A percentile compares a stretch with the other conserved stretches of the same genome.
phyloP scores from a whole-genome alignment of 1,284 basidiomycete species.

The Neotropicomus parvogracilis region DNA sequence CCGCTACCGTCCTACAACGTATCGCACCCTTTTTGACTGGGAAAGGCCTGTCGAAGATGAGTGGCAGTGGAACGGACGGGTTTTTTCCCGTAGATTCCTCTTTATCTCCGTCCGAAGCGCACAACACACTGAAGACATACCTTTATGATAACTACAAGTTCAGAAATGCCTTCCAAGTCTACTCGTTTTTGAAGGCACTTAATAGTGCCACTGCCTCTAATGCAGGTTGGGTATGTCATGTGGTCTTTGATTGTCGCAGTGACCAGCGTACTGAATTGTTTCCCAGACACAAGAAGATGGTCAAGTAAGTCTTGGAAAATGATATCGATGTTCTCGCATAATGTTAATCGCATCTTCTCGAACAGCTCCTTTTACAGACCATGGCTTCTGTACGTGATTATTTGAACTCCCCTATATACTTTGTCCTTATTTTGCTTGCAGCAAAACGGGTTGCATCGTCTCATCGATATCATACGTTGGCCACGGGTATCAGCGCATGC shows the following conservation, averaged over 20 bases:
- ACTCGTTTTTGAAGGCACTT: constrained; percentile 48
- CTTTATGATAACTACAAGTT: constrained; percentile 47
- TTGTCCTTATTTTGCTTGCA: constrained; percentile 20
- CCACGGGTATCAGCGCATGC: constrained; percentile 40
- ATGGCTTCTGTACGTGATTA: constrained; percentile 39
- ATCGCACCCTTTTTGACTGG: constrained; percentile 46
- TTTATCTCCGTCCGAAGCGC: constrained; percentile 47
- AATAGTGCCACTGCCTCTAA: constrained; percentile 48
- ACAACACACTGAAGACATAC: constrained; percentile 47
- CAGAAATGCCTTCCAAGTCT: constrained; percentile 37
- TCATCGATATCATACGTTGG: constrained; percentile 52
- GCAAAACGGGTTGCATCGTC: constrained; percentile 50
- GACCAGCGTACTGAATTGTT: neutral
- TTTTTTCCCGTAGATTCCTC: constrained; percentile 34
- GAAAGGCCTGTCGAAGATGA: constrained; percentile 45
- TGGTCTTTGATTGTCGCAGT: neutral
- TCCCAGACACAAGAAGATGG: constrained; percentile 49
- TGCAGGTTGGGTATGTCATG: constrained; percentile 46
- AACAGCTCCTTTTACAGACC: constrained; percentile 42
- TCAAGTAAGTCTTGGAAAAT: constrained; percentile 39
- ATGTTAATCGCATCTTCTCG: constrained; percentile 3
- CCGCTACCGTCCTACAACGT: constrained; percentile 21
- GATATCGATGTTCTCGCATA: neutral
- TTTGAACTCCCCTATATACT: no score
- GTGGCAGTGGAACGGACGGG: constrained; percentile 35